Base-by-base conservation (phyloP, 352 stramenopile genomes). In the Pythium aquatile region DNA sequence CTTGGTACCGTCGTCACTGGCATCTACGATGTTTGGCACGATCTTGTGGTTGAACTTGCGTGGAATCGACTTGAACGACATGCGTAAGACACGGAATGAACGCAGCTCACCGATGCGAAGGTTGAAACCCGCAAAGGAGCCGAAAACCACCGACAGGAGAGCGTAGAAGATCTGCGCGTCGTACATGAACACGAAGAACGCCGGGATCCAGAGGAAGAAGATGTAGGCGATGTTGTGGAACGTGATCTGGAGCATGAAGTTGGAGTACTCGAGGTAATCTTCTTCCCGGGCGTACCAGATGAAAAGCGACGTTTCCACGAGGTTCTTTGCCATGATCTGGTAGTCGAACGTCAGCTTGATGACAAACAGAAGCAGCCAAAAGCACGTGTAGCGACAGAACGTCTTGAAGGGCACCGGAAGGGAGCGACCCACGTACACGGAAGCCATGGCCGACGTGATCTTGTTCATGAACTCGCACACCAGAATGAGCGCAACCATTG, bases 1-100 rank as follows among this genome's bases (percentile, higher is more conserved):
- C 70, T 87, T 87, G 66, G 84, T 79, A 16, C 68, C 78, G 32
- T 85, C 79, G 11, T 60, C 67, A 9, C 64, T 61, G 9, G 53
- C 72, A 54, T 93, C 84, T n/a, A 90, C 74, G 57, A 93, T 90
- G 66, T 94, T 94, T 39, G 81, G 79, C 24, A 92, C 81, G 56
- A 94, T 87, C 53, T 94, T 94, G 64, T 88, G 81, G 74, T 94
- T 94, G 58, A 94, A 94, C 77, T 91, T 84, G 35, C 83, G 75
- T 16, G 85, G 85, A 66, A 94, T 94, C 32, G 76, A 89, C 79
- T 92, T 92, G 67, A 94, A 94, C 55, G 85, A 85, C 35, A 91
- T 69, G 7, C 85, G 81, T 4, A 94, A 67, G n/a, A 94, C 79
- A 29, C 85, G 81, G 78, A 93, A 93, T 1, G 83, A 92, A 2